Evolutionary conservation across 73 alveolate genomes (phyloP), one percentile per base, ranked within the genome.

Genomic region (Paramecium caudatum): DNA sequence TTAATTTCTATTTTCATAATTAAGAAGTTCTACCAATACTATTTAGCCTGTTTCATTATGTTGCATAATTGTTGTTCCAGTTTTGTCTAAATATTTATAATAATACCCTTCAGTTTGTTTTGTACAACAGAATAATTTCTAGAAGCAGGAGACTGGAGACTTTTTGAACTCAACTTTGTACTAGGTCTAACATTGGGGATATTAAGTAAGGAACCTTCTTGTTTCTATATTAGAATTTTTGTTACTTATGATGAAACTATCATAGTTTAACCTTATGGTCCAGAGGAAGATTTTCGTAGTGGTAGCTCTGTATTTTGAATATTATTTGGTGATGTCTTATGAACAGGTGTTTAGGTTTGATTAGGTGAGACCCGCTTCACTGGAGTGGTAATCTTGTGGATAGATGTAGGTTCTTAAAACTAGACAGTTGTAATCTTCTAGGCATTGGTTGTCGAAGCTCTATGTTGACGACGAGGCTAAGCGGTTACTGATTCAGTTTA

Each of bases 11-110:
- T 8, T 17, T 10, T 55, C 80, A 55, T 27, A 55, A 13, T 55
- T 55, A 10, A 55, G 80, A 27, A 55, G 23, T 23, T 55, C 80
- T 27, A 55, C 46, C 30, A 27, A 55, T 27, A 55, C 80, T 10
- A 55, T 27, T 55, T 55, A 55, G 0, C 80, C 80, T 55, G 80
- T 23, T 55, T 55, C 80, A 55, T 55, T 55, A 25, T 55, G 80
- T 23, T 55, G 7, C 80, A 55, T 55, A 1, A 55, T 43, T 43
- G 80, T 55, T 55, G 23, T 55, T 37, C 80, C 80, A 27, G 23
- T 10, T 27, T 55, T 55, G 17, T 55, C 80, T 55, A 10, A 4
- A 27, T 19, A 55, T 55, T 27, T 55, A 0, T 23, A 10, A 1
- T 2, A 7, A 55, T 23, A 55, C 80, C 80, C 30, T 27, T 1